Evolutionary conservation across 345 rosid genomes (phyloP).

Genomic region (Corchorus capsularis): DNA sequence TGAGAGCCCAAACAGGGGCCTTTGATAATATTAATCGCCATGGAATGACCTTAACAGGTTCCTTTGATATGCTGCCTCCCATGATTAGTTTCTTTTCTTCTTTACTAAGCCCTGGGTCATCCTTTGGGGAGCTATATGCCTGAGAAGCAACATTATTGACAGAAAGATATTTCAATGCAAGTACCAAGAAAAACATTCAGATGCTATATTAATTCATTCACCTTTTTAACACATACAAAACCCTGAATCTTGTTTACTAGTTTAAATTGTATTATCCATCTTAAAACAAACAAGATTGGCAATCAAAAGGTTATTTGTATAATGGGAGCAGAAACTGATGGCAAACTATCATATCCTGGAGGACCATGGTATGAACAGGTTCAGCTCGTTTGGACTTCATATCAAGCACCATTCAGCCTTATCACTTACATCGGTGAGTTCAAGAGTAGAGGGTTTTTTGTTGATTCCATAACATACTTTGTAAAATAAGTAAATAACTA

Average conservation of each 20-base stretch:
- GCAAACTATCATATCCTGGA: background rate
- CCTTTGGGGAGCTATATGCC: conserved; percentile 90
- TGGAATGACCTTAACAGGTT: conserved; percentile 86
- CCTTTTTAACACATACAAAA: background rate
- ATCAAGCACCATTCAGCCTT: conserved; percentile 10
- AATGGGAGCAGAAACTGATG: conserved; percentile 18
- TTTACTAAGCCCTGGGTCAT: conserved; percentile 70
- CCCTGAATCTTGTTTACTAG: conserved; percentile 4
- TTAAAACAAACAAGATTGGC: conserved; percentile 5
- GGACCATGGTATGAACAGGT: background rate
- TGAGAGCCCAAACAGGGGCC: conserved; percentile 97
- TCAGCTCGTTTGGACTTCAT: conserved; percentile 3
- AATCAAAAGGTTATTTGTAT: background rate
- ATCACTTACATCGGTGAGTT: background rate
- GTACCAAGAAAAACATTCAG: conserved; percentile 23
- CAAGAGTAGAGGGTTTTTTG: background rate
- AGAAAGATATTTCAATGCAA: conserved; percentile 2
- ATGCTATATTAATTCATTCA: conserved; percentile 2
- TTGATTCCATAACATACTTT: background rate
- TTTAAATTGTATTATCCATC: background rate
- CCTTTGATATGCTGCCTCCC: conserved; percentile 62
- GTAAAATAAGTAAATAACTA: conserved; percentile 11
- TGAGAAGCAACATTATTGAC: conserved; percentile 39
- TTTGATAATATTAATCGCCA: conserved; percentile 92
- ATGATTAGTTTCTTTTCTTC: conserved; percentile 69